Evolutionary conservation across 768 basidiomycete genomes (phyloP).

Genomic region (Termitomyces sp.): DNA sequence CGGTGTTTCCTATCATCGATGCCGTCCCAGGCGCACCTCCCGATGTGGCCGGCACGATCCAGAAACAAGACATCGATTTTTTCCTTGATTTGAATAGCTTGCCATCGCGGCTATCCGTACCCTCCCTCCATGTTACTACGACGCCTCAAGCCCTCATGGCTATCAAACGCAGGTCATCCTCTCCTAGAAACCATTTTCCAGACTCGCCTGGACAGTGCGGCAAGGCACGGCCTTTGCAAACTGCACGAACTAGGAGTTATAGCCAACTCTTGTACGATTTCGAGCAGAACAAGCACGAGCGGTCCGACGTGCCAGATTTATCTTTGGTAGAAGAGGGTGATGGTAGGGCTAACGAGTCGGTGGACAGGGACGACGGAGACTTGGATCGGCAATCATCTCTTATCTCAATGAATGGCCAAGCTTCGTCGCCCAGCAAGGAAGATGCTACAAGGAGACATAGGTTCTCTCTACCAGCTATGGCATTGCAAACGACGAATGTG

Average conservation of each 20-base stretch:
- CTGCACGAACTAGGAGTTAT: constrained; percentile 53
- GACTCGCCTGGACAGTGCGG: constrained; percentile 7
- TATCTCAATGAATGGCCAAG: constrained; percentile 3
- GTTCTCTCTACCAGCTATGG: constrained; percentile 75
- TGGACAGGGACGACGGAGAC: background rate
- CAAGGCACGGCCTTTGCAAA: constrained; percentile 27
- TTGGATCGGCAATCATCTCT: background rate
- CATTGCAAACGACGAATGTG: constrained; percentile 66
- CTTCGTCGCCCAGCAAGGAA: constrained; percentile 36
- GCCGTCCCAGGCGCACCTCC: constrained; percentile 12
- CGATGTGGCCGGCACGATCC: constrained; percentile 7
- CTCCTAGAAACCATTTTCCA: constrained; percentile 10
- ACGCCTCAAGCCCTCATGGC: constrained; percentile 45
- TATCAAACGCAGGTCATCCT: constrained; percentile 23
- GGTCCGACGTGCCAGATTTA: constrained; percentile 10
- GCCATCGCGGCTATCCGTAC: constrained; percentile 54
- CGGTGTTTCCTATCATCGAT: constrained; percentile 69
- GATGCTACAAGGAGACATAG: constrained; percentile 54
- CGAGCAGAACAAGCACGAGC: constrained; percentile 23
- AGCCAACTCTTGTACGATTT: constrained; percentile 66
- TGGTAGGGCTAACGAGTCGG: background rate
- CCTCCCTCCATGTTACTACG: constrained; percentile 34
- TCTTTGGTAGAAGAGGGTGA: constrained; percentile 13
- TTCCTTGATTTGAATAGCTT: constrained; percentile 47
- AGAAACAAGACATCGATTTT: constrained; percentile 25